These are phyloP conservation scores for Erythrophleum fordii DNA, from an alignment of 306 rosid genomes.

Conservation along the genomic window DNA sequence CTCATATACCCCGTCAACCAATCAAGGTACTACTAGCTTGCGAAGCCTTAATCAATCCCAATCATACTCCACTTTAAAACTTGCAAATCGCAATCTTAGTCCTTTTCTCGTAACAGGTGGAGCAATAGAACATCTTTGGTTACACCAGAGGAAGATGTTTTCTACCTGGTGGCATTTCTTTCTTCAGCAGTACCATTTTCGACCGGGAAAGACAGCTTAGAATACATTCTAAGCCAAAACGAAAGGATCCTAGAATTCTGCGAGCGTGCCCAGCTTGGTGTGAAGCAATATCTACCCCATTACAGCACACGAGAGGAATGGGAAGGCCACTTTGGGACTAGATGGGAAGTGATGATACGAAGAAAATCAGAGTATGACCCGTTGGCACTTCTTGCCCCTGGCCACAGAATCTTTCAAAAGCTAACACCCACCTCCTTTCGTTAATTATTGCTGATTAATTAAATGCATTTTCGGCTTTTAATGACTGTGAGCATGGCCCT, in stretches of 20 bases:
- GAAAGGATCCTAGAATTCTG: slow-evolving; percentile 66
- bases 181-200: slow-evolving; percentile 79
- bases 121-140: slow-evolving; percentile 73
- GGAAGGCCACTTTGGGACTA: slow-evolving; percentile 78
- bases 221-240: slow-evolving; percentile 66
- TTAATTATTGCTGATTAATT: not conserved
- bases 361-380: slow-evolving; percentile 89
- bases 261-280: slow-evolving; percentile 47
- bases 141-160: slow-evolving; percentile 89
- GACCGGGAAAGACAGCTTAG: slow-evolving; percentile 65
- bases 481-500: slow-evolving; percentile 30
- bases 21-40: slow-evolving; percentile 52
- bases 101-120: slow-evolving; percentile 61
- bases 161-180: slow-evolving; percentile 81
- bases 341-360: slow-evolving; percentile 62
- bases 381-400: slow-evolving; percentile 88
- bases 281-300: slow-evolving; percentile 88
- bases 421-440: slow-evolving; percentile 44
- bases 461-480: slow-evolving; percentile 32
- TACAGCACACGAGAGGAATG: slow-evolving; percentile 74
- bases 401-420: slow-evolving; percentile 88
- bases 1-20: slow-evolving; percentile 91
- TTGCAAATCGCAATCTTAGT: not conserved
- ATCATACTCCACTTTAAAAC: not conserved
- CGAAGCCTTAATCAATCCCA: slow-evolving; percentile 6